Percentiles rank a stretch among this genome's conserved stretches.
Conservation (phyloP, 257 asterid species). For the Solanum stenotomum region DNA sequence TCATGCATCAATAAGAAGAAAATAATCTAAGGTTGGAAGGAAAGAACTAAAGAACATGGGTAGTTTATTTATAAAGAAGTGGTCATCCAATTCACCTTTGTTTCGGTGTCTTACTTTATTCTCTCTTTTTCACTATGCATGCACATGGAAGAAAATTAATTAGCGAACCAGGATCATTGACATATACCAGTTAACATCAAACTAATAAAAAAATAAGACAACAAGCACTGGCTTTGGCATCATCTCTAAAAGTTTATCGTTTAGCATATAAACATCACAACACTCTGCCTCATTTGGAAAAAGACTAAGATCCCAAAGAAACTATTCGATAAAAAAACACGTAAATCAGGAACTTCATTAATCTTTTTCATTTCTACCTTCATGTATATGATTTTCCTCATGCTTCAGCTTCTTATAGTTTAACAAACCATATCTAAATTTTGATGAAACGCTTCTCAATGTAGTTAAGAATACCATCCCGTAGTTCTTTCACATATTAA, state of each 20-base stretch:
- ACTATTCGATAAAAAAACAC: constrained; percentile 27
- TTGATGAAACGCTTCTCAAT: not conserved
- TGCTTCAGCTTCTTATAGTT: not conserved
- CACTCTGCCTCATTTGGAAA: constrained; percentile 66
- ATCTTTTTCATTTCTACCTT: not conserved
- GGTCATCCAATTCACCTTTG: constrained; percentile 33
- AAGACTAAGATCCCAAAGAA: constrained; percentile 56
- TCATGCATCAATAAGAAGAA: not conserved
- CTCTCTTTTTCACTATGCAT: constrained; percentile 82
- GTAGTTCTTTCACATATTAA: not conserved
- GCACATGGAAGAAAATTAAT: not conserved
- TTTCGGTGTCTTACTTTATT: constrained; percentile 47
- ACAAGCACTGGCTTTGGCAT: constrained; percentile 95
- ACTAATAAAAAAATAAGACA: constrained; percentile 57
- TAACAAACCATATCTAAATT: not conserved
- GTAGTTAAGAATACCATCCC: not conserved
- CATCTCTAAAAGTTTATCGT: constrained; percentile 79
- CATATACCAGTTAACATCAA: not conserved
- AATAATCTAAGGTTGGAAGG: not conserved
- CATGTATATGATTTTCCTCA: not conserved
- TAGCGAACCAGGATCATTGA: not conserved
- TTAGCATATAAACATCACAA: constrained; percentile 86
- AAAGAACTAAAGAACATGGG: not conserved
- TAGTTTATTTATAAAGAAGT: not conserved
- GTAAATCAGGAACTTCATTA: constrained; percentile 1